Percentiles rank a stretch among this genome's conserved stretches.
These are phyloP conservation scores for Papiliotrema nemorosa DNA, from an alignment of 1,284 basidiomycete genomes.

Conservation along the genomic window DNA sequence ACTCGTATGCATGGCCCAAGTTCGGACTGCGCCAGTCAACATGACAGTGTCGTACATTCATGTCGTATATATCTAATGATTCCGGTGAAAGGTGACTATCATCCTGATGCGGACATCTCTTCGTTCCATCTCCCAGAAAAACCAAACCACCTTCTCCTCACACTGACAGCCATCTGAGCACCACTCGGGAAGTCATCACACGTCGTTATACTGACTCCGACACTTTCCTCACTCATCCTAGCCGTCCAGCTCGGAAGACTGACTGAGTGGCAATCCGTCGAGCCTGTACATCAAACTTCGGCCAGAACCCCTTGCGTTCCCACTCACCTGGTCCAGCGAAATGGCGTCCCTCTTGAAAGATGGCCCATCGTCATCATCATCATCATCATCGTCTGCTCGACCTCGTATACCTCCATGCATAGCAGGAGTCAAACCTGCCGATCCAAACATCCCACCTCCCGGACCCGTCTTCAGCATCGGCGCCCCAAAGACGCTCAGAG, in stretches of 20 bases:
- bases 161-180: too few species aligned
- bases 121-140: too few species aligned
- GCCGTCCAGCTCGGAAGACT: conserved; percentile 49
- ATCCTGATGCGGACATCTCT: too few species aligned
- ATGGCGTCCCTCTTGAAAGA: conserved; percentile 77
- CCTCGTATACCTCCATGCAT: conserved; percentile 43
- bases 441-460: conserved; percentile 50
- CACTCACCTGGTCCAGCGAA: conserved; percentile 75
- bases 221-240: conserved; percentile 5
- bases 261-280: conserved; percentile 53
- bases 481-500: conserved; percentile 49
- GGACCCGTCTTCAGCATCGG: conserved; percentile 43
- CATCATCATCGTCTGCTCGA: conserved; percentile 60
- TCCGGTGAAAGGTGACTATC: too few species aligned
- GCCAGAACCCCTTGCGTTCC: background rate
- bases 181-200: too few species aligned
- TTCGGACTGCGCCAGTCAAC: too few species aligned
- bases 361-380: conserved; percentile 41
- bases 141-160: too few species aligned
- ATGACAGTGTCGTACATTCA: too few species aligned
- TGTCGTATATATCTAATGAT: too few species aligned
- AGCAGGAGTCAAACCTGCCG: conserved; percentile 31
- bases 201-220: too few species aligned
- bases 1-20: too few species aligned
- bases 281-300: conserved; percentile 35